A percentile compares a stretch with the other conserved stretches of the same genome.
Evolutionary conservation across 177 flowering plant genomes (phyloP).

Genomic region (Vitis hybrid): DNA sequence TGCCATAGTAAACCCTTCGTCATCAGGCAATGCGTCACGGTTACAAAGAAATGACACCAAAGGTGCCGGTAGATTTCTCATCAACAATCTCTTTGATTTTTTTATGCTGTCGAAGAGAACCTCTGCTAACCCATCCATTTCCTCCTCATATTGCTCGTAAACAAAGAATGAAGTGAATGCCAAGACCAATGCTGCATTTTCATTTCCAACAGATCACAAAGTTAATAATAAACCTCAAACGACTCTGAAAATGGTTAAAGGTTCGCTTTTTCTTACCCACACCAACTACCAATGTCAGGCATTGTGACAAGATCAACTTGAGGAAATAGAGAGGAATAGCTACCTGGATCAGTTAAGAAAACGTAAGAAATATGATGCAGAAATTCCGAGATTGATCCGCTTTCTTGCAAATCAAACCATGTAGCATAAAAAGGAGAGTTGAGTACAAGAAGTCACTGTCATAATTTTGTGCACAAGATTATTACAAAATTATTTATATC

Average conservation of each 20-base stretch:
- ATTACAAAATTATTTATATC: too few relatives aligned
- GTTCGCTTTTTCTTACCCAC: conserved; percentile 41
- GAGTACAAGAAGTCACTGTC: too few relatives aligned
- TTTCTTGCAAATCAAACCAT: too few relatives aligned
- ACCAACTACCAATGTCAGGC: conserved; percentile 37
- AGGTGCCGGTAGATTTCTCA: conserved; percentile 36
- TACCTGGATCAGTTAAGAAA: conserved; percentile 41
- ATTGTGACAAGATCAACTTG: conserved; percentile 40
- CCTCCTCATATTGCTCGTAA: conserved; percentile 80
- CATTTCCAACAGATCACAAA: neutral
- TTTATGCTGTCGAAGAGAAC: conserved; percentile 13
- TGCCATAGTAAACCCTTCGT: conserved; percentile 7
- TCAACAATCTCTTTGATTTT: conserved; percentile 25
- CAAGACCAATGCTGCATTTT: conserved; percentile 56
- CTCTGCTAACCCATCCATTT: conserved; percentile 41
- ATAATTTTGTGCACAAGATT: too few relatives aligned
- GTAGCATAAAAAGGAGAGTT: too few relatives aligned
- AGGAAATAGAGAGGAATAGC: conserved; percentile 39
- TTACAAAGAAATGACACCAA: conserved; percentile 23
- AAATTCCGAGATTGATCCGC: neutral
- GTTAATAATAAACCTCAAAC: conserved; percentile 1
- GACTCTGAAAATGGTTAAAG: neutral
- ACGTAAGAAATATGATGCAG: neutral
- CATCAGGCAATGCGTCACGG: conserved; percentile 2
- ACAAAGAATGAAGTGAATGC: conserved; percentile 64